Base-by-base conservation (phyloP, 257 asterid species). In the Henckelia pumila region DNA sequence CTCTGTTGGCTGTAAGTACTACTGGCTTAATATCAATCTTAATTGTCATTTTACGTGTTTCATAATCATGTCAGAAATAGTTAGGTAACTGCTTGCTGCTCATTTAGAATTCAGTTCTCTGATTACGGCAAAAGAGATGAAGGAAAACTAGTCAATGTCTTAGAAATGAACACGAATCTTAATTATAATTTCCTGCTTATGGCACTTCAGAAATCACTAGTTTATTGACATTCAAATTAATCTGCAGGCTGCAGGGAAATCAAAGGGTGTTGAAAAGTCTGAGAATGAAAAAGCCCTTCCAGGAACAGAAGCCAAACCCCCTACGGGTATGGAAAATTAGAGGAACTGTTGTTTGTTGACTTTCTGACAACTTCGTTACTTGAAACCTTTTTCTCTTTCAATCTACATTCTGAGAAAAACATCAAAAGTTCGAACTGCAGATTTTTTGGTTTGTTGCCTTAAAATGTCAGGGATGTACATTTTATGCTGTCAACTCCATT, bases 161-260 rank as follows among this genome's bases (percentile, higher is more conserved):
- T 44, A 16, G 19, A 44, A 14, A 44, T 16, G 20, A 14, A 16
- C 53, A 44, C 16, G 53, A 44, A 44, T 40, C 50, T 40, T 40
- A 40, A 11, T 40, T 14, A 11, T 33, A 33, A 33, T 33, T 33
- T 33, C 40, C 13, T 0, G 40, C 40, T 76, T 49, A 47, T 63
- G n/a, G 63, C 72, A 56, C 76, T 37, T 44, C 57, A 37, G 56
- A 33, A 49, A 59, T 73, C 17, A 20, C 56, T 73, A 66, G 37
- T 32, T 24, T 49, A 73, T 23, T 74, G 67, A 66, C 73, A 21
- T 55, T 59, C 19, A 50, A 52, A 62, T 65, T 24, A 59, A 73
- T 72, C 68, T 76, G 76, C 91, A 93, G 99, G 91, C 97, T 70
- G 94, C 95, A 68, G 99, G 99, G 70, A 88, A 84, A 79, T 70